Evolutionary conservation across 1,284 basidiomycete genomes (phyloP), one percentile per base, ranked within the genome.

Genomic region (Lentinula novae-zelandiae): DNA sequence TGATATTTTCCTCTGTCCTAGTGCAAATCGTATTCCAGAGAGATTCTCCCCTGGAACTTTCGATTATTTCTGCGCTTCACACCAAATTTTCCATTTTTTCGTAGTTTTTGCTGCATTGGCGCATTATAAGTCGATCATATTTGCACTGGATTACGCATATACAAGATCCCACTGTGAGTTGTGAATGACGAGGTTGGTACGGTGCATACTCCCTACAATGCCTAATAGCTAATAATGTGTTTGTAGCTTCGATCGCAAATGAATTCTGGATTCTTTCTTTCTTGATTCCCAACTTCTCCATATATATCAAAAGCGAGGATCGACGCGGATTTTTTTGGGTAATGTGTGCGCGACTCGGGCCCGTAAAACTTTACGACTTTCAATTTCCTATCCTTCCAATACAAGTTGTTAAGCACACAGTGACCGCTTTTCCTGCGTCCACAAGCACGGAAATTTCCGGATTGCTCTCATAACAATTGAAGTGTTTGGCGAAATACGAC

Each of bases 21-120:
- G 88, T 73, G 92, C 92, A 42, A 87, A 88, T 66, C 83, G 93
- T 57, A 81, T 95, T 59, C 94, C 95, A 31, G 94, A 96, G 70
- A 78, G 86, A 34, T 79, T 89, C 64, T 78, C 80, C 9, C 93
- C 93, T 0, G 93, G 93, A 56, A 84, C 75, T 64, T 95, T 95
- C 70, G 93, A 96, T 75, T 82, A 84, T 70, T 81, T 95, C 66
- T 84, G 89, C 59, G 82, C 89, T 0, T 93, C 89, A 36, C 93
- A 95, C 77, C 89, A 90, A 73, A 90, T 95, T 68, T 96, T 97
- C 74, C 95, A 96, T 71, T 70, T 85, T 66, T 88, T 86, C 69
- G 93, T 96, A 31, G 79, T 96, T 51, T 72, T 86, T 27, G 95
- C 92, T 1, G 92, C 90, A 10, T 76, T 90, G 63, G 80, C 85